Percentiles rank a stretch among this genome's conserved stretches.
Conservation (phyloP, 768 basidiomycete genomes). For the Lanmaoa pseudosensibilis region DNA sequence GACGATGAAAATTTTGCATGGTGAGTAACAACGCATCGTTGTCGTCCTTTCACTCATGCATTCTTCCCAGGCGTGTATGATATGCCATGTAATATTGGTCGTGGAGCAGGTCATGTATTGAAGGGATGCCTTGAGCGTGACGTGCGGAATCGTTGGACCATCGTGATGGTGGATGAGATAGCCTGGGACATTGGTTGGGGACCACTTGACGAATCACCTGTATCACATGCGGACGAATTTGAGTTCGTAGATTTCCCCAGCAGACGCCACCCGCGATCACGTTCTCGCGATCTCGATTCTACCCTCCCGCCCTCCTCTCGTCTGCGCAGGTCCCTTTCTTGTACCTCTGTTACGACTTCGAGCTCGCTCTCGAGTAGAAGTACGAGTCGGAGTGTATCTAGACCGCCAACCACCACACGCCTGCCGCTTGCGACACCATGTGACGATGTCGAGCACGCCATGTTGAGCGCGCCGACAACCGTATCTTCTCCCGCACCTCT, state of each 20-base stretch:
- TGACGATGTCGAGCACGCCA: conserved; percentile 23
- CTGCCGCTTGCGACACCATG: conserved; percentile 29
- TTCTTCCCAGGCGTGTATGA: conserved; percentile 56
- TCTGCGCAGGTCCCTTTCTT: conserved; percentile 48
- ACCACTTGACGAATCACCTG: conserved; percentile 40
- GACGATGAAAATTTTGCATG: conserved; percentile 88
- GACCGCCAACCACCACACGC: conserved; percentile 31
- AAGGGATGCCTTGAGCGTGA: conserved; percentile 76
- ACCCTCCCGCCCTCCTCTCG: conserved; percentile 25
- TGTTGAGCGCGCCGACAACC: conserved; percentile 16
- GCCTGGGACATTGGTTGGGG: conserved; percentile 81
- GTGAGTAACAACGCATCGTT: conserved; percentile 41
- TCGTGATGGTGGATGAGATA: conserved; percentile 74
- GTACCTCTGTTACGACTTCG: conserved; percentile 44
- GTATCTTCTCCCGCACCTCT: conserved; percentile 24
- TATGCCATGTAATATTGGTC: conserved; percentile 54
- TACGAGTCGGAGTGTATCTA: conserved; percentile 42
- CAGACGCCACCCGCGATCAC: conserved; percentile 28
- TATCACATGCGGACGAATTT: conserved; percentile 29
- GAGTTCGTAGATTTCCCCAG: conserved; percentile 25
- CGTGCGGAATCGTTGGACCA: conserved; percentile 69
- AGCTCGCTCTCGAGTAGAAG: conserved; percentile 41
- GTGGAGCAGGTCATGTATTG: conserved; percentile 67
- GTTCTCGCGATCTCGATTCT: conserved; percentile 24
- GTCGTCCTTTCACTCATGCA: conserved; percentile 9